Evolutionary conservation across 2,329 filamentous ascomycete genomes (phyloP), one percentile per base, ranked within the genome.

Genomic region (Dendryphion nanum): DNA sequence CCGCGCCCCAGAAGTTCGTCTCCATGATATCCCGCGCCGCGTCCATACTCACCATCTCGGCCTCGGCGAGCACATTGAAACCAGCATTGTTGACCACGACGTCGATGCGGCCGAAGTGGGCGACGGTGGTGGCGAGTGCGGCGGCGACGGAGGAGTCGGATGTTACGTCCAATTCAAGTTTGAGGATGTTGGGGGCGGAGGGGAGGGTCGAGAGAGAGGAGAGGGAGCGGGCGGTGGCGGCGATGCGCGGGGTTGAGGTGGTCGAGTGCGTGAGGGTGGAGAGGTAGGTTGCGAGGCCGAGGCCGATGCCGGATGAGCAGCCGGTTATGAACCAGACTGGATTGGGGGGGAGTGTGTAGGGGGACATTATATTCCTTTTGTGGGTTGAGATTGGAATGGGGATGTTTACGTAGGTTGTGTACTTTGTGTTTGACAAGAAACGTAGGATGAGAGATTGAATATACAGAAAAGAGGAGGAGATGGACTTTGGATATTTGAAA

Each of bases 31-130:
- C 39, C 15, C 64, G 63, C 2, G 55, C 47, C 34, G 67, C 56
- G n/a, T 51, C 48, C 10, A 66, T 58, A 4, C 53, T 53, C 4
- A 61, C 57, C n/a, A 48, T 45, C 39, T 64, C 54, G 17, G 21
- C 50, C 33, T 36, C 67, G 6, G 41, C 66, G 20, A 70, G 70
- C 5, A 59, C 37, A 1, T 44, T 38, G 2, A 63, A 53, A 2
- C 70, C 55, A 48, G 87, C 86, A 2, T 55, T 54, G 1, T 47
- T 41, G 12, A 76, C 52, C 0, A 71, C 64, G 1, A 48, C 40
- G n/a, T 68, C 56, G 37, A 75, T 65, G 1, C 89, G 86, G 56
- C 89, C 85, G 61, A 82, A 91, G 30, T 73, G 73, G 66, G 84
- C 71, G 61, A 90, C 82, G 53, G 86, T 85, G 0, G 51, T 44